Evolutionary conservation across 805 yeast species (phyloP).

Genomic region (Spencermartinsiella europaea): DNA sequence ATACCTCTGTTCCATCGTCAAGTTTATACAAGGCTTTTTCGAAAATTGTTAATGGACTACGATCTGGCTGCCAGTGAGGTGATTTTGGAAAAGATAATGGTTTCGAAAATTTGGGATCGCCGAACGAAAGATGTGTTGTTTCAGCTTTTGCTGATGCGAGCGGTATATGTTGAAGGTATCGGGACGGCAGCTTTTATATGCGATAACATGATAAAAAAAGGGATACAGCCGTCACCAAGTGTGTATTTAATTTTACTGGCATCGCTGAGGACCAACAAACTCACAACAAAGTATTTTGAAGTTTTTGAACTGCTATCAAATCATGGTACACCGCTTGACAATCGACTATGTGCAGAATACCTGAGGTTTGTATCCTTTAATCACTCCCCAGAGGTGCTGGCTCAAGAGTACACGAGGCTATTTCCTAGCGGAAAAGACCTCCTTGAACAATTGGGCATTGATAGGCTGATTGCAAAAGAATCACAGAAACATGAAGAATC

Average conservation of each 20-base stretch:
- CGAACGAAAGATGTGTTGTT: conserved; percentile 5
- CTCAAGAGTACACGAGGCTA: conserved; percentile 14
- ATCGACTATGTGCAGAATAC: conserved; percentile 23
- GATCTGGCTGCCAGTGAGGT: conserved; percentile 11
- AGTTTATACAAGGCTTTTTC: conserved; percentile 11
- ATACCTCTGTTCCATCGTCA: conserved; percentile 7
- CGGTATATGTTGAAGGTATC: conserved; percentile 25
- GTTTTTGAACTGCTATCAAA: conserved; percentile 17
- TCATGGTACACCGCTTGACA: conserved; percentile 14
- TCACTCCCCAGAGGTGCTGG: conserved; percentile 19
- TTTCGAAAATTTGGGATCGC: background rate
- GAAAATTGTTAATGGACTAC: conserved; percentile 6
- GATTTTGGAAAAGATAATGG: conserved; percentile 14
- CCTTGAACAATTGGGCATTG: conserved; percentile 18
- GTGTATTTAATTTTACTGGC: conserved; percentile 23
- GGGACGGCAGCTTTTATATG: conserved; percentile 22
- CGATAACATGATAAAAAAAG: conserved; percentile 19
- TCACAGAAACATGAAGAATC: background rate
- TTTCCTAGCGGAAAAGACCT: conserved; percentile 18
- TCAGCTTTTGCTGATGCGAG: conserved; percentile 21
- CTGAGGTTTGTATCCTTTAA: conserved; percentile 21
- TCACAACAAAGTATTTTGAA: conserved; percentile 26
- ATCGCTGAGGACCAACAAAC: conserved; percentile 25
- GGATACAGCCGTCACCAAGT: conserved; percentile 16
- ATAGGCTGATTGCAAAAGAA: background rate